Percentiles rank a stretch among this genome's conserved stretches.
Evolutionary conservation across 2,329 filamentous ascomycete genomes (phyloP).

Genomic region (Macroventuria anomochaeta): DNA sequence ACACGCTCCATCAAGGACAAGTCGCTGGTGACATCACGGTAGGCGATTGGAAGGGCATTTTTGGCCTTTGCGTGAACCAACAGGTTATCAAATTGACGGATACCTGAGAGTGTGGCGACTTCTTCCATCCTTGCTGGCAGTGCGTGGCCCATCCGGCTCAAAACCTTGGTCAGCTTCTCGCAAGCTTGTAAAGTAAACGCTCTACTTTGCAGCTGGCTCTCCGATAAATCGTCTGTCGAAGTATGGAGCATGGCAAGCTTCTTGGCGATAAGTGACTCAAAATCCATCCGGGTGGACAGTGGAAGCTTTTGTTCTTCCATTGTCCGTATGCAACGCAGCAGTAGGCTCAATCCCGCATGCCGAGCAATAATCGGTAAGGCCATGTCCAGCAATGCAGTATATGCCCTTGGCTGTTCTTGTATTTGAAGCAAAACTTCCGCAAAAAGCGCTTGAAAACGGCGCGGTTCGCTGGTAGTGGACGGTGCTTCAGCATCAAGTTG

Average conservation of each 20-base stretch:
- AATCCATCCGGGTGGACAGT: constrained; percentile 1
- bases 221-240: not conserved
- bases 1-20: constrained; percentile 21
- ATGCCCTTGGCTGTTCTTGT: constrained; percentile 16
- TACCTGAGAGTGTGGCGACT: constrained; percentile 14
- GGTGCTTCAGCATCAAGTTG: not conserved
- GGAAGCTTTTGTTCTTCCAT: constrained; percentile 15
- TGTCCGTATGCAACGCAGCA: constrained; percentile 19
- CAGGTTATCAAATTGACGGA: constrained; percentile 37
- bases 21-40: constrained; percentile 23
- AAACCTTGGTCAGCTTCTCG: constrained; percentile 14
- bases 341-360: constrained; percentile 13
- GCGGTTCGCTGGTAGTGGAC: not conserved
- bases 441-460: constrained; percentile 9
- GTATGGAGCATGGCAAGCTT: not conserved
- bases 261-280: not conserved
- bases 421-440: constrained; percentile 20
- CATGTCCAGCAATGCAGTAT: constrained; percentile 24
- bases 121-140: constrained; percentile 3
- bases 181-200: constrained; percentile 9
- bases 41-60: constrained; percentile 34
- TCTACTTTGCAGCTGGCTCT: not conserved
- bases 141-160: constrained; percentile 8
- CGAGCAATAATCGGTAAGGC: constrained; percentile 19
- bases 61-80: constrained; percentile 29